Evolutionary conservation across 2,329 filamentous ascomycete species (phyloP), one percentile per base, ranked within the genome.

Genomic region (Aphanocladium album): DNA sequence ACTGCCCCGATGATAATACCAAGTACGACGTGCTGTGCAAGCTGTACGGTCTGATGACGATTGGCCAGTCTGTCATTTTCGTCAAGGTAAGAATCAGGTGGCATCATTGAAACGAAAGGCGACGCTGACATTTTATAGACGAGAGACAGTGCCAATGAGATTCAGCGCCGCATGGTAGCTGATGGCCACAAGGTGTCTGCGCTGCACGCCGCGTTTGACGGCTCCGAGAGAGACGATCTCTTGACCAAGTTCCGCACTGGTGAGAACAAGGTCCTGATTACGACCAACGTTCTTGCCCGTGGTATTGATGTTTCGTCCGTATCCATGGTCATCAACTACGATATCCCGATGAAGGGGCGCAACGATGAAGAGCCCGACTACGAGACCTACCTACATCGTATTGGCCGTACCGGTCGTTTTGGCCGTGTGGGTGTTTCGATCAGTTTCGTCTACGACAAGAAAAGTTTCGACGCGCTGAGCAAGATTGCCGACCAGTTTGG

Each of bases 271-370:
- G 95, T 99, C 9, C 87, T 99, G 64, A 97, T 99, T 71, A 96
- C 95, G 1, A 99, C 95, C 67, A 99, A 99, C 71, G 93, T 99
- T 41, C 84, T 99, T 62, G 90, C 95, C 9, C 92, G 95, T 71
- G 95, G 95, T 72, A 98, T 99, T 69, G 95, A 99, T 71, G 84
- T 87, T 79, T 98, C 72, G 75, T 96, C 77, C 30, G 95, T 99
- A 16, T 96, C 92, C 11, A 95, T 99, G 88, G 95, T 99, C 58
- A 92, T 99, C 80, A 99, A 99, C 80, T 99, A 99, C 76, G 89
- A 91, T 67, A 89, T 91, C 61, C 89, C 89, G 25, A 89, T 89
- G 80, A 88, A 89, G 70, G 87, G 89, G 45, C 77, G 83, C 35
- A 86, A 89, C 19, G 93, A 98, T 67, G 82, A 82, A 30, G 90